Percentiles rank a stretch among this genome's conserved stretches.
phyloP scores from a whole-genome alignment of 495 filamentous ascomycete genomes.

The Penicillium dipodomyicola region DNA sequence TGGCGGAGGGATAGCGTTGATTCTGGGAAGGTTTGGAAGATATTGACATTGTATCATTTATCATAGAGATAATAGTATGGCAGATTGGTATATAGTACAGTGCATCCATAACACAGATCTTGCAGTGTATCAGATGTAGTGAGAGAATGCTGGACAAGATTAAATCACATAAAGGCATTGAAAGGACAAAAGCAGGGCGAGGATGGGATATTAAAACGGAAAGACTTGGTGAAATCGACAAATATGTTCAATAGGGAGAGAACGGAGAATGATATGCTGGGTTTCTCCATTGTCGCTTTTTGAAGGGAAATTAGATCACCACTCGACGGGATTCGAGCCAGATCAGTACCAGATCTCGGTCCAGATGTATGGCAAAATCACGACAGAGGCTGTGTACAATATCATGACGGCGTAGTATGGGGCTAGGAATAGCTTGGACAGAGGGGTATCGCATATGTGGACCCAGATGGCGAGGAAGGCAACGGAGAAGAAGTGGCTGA shows the following conservation, averaged over 20 bases:
- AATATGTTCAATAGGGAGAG: slow-evolving; percentile 16
- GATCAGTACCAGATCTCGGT: slow-evolving; percentile 35
- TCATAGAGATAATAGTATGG: slow-evolving; percentile 6
- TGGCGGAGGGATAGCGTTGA: neutral
- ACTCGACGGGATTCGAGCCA: neutral
- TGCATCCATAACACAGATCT: neutral
- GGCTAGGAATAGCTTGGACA: slow-evolving; percentile 59
- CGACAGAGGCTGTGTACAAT: slow-evolving; percentile 83
- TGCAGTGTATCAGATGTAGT: neutral
- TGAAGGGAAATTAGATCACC: neutral
- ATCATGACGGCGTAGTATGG: slow-evolving; percentile 62
- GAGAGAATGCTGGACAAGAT: slow-evolving; percentile 4
- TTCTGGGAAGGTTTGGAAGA: slow-evolving; percentile 3
- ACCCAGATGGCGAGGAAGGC: slow-evolving; percentile 88
- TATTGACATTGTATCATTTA: slow-evolving; percentile 19
- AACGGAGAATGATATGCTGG: slow-evolving; percentile 1
- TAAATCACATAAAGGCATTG: slow-evolving; percentile 23
- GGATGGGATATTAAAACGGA: slow-evolving; percentile 12
- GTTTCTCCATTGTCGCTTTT: neutral
- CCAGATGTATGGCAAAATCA: slow-evolving; percentile 80
- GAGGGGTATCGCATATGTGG: slow-evolving; percentile 53
- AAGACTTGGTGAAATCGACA: neutral
- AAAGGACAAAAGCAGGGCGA: neutral
- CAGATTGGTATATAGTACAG: slow-evolving; percentile 15
- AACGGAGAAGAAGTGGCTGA: slow-evolving; percentile 92